Evolutionary conservation across 768 basidiomycete genomes (phyloP), one percentile per base, ranked within the genome.

Genomic region (Boletus reticulatus): DNA sequence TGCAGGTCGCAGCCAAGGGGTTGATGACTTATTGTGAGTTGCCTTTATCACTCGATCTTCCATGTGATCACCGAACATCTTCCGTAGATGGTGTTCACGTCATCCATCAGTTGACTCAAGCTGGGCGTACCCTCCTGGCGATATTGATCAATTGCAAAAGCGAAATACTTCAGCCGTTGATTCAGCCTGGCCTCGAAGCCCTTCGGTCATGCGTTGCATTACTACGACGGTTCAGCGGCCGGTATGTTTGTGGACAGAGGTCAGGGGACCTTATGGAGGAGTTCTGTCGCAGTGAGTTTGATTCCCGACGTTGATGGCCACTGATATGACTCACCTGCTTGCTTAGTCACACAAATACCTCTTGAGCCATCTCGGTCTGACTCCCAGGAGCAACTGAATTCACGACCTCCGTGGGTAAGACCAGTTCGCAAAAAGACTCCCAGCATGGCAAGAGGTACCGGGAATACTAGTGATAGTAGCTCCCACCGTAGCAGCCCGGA

Each of bases 191-290:
- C 13, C 80, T 95, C 50, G 92, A 96, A 39, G 91, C 89, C 1
- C 76, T 96, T 47, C 82, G 92, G 43, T 92, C 90, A 4, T 96
- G 93, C 64, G 89, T 96, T 9, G 88, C 88, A 5, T 77, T 97
- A n/a, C 73, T 96, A 55, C 76, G 92, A 53, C 80, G 92, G 36
- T 97, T 97, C 72, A 94, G 92, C 61, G 91, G 89, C 58, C 82
- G 93, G 44, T 97, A 97, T 73, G 84, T 96, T 20, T 96, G 94
- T 67, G 94, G 94, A 2, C 82, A 93, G 42, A 78, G 94, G 49
- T 92, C 89, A 44, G 92, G 93, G 29, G 94, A 96, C 72, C 80
- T 96, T 42, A 88, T 97, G 81, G 94, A 96, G 67, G 94, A 96
- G 70, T 94, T 95, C 70, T 96, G 94, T 75, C 84, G 94, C 69